phyloP scores from a whole-genome alignment of 2,329 filamentous ascomycete species.

The Beauveria medogensis region DNA sequence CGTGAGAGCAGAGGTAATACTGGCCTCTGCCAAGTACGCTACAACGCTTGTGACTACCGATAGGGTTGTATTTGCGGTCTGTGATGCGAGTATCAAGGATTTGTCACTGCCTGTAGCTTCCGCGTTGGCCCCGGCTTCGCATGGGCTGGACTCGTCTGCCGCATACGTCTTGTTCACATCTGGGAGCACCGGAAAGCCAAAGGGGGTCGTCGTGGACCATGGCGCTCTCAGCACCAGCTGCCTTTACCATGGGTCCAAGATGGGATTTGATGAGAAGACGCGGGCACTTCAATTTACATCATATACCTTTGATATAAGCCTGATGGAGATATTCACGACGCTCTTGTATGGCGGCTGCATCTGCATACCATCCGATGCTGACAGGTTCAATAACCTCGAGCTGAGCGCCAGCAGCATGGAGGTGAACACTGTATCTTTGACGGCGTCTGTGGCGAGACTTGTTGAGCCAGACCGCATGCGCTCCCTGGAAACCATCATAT shows the following conservation, averaged over 20 bases:
- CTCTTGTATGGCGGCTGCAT: slow-evolving; percentile 45
- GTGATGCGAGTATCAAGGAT: neutral
- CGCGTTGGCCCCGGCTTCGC: too few relatives aligned
- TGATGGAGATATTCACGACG: slow-evolving; percentile 36
- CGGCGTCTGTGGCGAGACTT: slow-evolving; percentile 17
- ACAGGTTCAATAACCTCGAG: slow-evolving; percentile 37
- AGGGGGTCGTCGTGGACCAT: slow-evolving; percentile 33
- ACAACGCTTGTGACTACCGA: neutral
- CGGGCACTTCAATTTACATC: slow-evolving; percentile 45
- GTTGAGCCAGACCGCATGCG: neutral
- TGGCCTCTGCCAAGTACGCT: neutral
- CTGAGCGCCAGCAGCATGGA: slow-evolving; percentile 36
- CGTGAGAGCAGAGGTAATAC: neutral
- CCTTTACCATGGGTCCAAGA: slow-evolving; percentile 36
- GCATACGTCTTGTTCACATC: slow-evolving; percentile 23
- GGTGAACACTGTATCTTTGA: slow-evolving; percentile 41
- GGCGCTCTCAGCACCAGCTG: slow-evolving; percentile 43
- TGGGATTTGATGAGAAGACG: slow-evolving; percentile 37
- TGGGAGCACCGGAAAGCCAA: slow-evolving; percentile 20
- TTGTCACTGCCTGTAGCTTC: neutral
- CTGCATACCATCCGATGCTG: slow-evolving; percentile 41
- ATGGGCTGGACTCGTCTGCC: neutral
- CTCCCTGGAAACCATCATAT: slow-evolving; percentile 4
- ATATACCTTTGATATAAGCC: slow-evolving; percentile 41
- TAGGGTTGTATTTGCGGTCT: neutral